These are phyloP conservation scores for Metarhizium robertsii DNA, from an alignment of 2,329 filamentous ascomycete genomes.

Conservation along the genomic window DNA sequence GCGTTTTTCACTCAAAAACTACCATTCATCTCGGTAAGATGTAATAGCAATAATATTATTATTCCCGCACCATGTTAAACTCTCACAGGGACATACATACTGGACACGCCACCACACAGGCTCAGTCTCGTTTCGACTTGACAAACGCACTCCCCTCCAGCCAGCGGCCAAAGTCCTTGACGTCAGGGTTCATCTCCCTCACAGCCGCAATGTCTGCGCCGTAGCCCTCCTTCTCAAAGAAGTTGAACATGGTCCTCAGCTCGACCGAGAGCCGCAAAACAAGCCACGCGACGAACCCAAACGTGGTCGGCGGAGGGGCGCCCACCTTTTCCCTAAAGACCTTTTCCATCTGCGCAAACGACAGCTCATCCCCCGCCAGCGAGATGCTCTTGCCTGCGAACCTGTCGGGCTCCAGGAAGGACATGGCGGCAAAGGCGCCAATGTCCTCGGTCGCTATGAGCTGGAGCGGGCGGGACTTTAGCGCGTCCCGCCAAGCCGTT, in stretches of 20 bases:
- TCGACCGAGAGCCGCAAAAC: slow-evolving; percentile 21
- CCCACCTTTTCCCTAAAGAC: slow-evolving; percentile 24
- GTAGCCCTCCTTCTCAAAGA: slow-evolving; percentile 25
- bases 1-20: too few species aligned
- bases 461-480: slow-evolving; percentile 16
- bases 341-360: slow-evolving; percentile 18
- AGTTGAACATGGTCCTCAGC: slow-evolving; percentile 26
- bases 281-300: slow-evolving; percentile 16
- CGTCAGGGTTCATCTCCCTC: neutral
- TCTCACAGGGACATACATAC: too few species aligned
- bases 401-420: slow-evolving; percentile 21
- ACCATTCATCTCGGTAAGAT: too few species aligned
- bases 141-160: neutral
- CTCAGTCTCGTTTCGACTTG: neutral
- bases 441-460: slow-evolving; percentile 27
- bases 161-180: neutral
- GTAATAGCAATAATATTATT: too few species aligned
- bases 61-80: neutral
- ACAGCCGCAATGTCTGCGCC: slow-evolving; percentile 20
- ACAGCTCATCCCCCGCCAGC: slow-evolving; percentile 31
- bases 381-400: slow-evolving; percentile 23
- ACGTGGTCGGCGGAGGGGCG: slow-evolving; percentile 18
- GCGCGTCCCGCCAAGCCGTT: slow-evolving; percentile 19
- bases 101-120: too few species aligned
- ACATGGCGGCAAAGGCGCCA: slow-evolving; percentile 27